Evolutionary conservation across 768 basidiomycete species (phyloP).

Genomic region (Rhodotorula babjevae): DNA sequence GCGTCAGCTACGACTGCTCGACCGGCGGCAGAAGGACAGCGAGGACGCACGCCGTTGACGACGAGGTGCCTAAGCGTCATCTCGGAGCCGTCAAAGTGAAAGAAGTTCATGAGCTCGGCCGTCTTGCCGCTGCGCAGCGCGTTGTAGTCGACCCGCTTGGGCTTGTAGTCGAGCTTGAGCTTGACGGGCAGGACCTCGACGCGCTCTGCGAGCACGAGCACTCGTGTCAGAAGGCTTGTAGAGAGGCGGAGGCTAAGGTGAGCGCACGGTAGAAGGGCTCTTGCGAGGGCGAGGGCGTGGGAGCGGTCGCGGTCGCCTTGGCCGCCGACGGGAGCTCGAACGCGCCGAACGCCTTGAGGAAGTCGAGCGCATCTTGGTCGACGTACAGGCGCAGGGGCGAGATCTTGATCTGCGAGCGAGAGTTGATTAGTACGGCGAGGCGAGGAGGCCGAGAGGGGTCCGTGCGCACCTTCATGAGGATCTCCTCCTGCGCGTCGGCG

Average conservation of each 20-base stretch:
- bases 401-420: slow-evolving; percentile 66
- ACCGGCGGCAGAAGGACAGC: not conserved
- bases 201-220: slow-evolving; percentile 57
- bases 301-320: slow-evolving; percentile 25
- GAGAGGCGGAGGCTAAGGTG: not conserved
- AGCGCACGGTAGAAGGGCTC: slow-evolving; percentile 70
- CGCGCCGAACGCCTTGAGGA: slow-evolving; percentile 91
- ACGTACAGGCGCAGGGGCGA: slow-evolving; percentile 86
- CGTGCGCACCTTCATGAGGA: slow-evolving; percentile 13
- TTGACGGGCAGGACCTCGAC: slow-evolving; percentile 94
- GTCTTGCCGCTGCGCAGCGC: slow-evolving; percentile 84
- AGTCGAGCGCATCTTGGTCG: slow-evolving; percentile 97
- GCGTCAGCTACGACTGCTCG: not conserved
- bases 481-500: slow-evolving; percentile 62
- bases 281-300: slow-evolving; percentile 50
- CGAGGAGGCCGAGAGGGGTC: not conserved
- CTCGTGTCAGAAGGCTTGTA: not conserved
- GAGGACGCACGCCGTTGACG: slow-evolving; percentile 69
- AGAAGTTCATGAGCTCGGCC: slow-evolving; percentile 99
- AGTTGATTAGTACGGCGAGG: not conserved
- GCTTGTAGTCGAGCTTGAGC: slow-evolving; percentile 96
- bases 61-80: slow-evolving; percentile 95
- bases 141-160: slow-evolving; percentile 88
- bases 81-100: slow-evolving; percentile 98
- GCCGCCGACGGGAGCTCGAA: slow-evolving; percentile 61